Percentiles rank a stretch among this genome's conserved stretches.
These are phyloP conservation scores for Isatis lusitanica DNA, from an alignment of 441 rosid genomes.

Conservation along the genomic window DNA sequence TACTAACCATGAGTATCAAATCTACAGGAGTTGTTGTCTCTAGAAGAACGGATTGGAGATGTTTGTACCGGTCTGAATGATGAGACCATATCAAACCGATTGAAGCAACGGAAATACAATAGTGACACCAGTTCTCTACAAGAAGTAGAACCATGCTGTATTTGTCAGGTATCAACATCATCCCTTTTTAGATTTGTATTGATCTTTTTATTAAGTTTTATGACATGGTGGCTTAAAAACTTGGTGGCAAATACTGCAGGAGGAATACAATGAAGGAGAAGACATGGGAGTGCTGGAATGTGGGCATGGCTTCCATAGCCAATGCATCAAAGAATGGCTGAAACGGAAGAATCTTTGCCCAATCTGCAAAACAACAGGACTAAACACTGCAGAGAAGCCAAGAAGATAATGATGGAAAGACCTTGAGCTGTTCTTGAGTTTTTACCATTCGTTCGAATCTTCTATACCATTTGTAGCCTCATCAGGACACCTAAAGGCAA, in stretches of 20 bases:
- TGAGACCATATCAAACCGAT: conserved; percentile 47
- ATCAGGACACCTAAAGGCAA: not conserved
- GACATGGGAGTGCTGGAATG: conserved; percentile 75
- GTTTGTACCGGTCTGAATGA: conserved; percentile 86
- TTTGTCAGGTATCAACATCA: conserved; percentile 68
- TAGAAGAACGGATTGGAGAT: conserved; percentile 91
- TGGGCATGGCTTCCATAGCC: conserved; percentile 70
- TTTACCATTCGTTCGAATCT: conserved; percentile 9
- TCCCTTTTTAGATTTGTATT: no score
- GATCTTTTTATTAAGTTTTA: not conserved
- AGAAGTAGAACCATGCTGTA: conserved; percentile 82
- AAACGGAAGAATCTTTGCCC: conserved; percentile 72
- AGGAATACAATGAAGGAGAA: conserved; percentile 71
- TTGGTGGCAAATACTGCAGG: conserved; percentile 48
- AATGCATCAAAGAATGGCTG: conserved; percentile 76
- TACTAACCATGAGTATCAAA: not conserved
- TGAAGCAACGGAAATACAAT: conserved; percentile 51
- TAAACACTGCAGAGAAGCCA: conserved; percentile 38
- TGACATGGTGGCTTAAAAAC: not conserved
- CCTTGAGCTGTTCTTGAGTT: conserved; percentile 2
- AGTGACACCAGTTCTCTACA: conserved; percentile 12
- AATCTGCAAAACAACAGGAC: conserved; percentile 57
- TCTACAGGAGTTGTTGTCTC: conserved; percentile 73
- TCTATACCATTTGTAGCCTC: conserved; percentile 28
- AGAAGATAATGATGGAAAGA: not conserved